Conservation (phyloP, 2,329 filamentous ascomycete genomes). For the Fusarium annulatum region DNA sequence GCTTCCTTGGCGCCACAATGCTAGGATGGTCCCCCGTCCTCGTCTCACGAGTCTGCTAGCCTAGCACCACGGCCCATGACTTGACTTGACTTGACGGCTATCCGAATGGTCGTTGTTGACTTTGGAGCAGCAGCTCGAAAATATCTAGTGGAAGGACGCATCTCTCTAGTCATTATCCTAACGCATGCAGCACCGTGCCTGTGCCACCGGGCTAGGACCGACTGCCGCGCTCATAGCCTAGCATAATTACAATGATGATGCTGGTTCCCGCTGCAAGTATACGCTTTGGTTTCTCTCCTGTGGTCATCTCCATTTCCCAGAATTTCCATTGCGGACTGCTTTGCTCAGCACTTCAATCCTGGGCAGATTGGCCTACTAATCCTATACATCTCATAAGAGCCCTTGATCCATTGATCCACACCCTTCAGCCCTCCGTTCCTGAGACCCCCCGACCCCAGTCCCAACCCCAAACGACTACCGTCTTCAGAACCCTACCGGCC, state of each 20-base stretch:
- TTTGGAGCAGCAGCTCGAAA: constrained; percentile 24
- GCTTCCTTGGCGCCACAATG: constrained; percentile 34
- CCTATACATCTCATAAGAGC: constrained; percentile 19
- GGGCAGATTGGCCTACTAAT: constrained; percentile 15
- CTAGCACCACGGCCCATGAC: constrained; percentile 25
- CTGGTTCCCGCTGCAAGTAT: constrained; percentile 41
- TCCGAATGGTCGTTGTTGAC: neutral
- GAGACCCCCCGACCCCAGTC: constrained; percentile 38
- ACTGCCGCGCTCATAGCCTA: constrained; percentile 29
- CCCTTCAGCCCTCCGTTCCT: constrained; percentile 43
- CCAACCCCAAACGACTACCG: constrained; percentile 46
- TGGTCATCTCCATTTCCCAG: constrained; percentile 6
- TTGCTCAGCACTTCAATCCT: constrained; percentile 21
- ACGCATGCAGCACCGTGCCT: constrained; percentile 40
- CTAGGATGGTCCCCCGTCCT: constrained; percentile 27
- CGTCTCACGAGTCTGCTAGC: constrained; percentile 16
- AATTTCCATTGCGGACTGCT: constrained; percentile 16
- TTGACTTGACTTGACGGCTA: constrained; percentile 24
- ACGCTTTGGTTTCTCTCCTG: constrained; percentile 25
- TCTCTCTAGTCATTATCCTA: constrained; percentile 30
- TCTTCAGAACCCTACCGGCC: constrained; percentile 44
- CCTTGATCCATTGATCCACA: constrained; percentile 43
- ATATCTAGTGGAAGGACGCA: constrained; percentile 14
- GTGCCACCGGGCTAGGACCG: constrained; percentile 34
- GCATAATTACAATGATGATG: constrained; percentile 40